Conservation (phyloP, 2,329 filamentous ascomycete genomes). For the Pleomassaria siparia region DNA sequence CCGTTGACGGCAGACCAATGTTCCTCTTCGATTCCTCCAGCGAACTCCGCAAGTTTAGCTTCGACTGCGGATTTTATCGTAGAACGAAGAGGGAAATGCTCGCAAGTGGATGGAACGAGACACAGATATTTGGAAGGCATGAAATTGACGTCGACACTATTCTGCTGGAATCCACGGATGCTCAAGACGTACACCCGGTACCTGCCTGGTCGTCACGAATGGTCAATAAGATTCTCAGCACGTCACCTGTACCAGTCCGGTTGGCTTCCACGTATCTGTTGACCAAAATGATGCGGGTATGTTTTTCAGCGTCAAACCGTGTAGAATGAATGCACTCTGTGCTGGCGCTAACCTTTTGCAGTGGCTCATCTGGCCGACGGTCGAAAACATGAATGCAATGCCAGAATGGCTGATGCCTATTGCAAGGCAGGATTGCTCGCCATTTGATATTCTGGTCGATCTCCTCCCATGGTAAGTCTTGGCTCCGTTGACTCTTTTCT, state of each 20-base stretch:
- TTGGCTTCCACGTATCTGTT: conserved; percentile 36
- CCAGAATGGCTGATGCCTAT: conserved; percentile 40
- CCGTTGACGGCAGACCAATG: conserved; percentile 21
- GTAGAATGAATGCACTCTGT: neutral
- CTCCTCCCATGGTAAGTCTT: conserved; percentile 36
- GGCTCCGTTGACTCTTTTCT: neutral
- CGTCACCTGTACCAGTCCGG: conserved; percentile 27
- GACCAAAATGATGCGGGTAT: conserved; percentile 40
- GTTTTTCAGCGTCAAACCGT: too few species aligned
- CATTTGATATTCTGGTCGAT: conserved; percentile 37
- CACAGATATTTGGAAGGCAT: conserved; percentile 34
- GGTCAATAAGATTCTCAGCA: conserved; percentile 32
- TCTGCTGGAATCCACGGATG: conserved; percentile 36
- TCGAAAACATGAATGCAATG: conserved; percentile 37
- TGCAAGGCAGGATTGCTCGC: conserved; percentile 30
- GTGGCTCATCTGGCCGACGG: conserved; percentile 42
- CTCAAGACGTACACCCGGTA: conserved; percentile 35
- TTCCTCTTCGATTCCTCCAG: conserved; percentile 19
- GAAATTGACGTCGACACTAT: conserved; percentile 40
- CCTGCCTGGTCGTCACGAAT: conserved; percentile 37
- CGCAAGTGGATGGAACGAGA: conserved; percentile 33
- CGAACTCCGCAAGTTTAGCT: conserved; percentile 33
- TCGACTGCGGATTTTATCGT: conserved; percentile 37
- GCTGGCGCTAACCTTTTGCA: conserved; percentile 17
- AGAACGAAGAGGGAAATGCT: conserved; percentile 36